These are phyloP conservation scores for Didymosphaeria variabile DNA, from an alignment of 2,329 filamentous ascomycete species.

Conservation along the genomic window DNA sequence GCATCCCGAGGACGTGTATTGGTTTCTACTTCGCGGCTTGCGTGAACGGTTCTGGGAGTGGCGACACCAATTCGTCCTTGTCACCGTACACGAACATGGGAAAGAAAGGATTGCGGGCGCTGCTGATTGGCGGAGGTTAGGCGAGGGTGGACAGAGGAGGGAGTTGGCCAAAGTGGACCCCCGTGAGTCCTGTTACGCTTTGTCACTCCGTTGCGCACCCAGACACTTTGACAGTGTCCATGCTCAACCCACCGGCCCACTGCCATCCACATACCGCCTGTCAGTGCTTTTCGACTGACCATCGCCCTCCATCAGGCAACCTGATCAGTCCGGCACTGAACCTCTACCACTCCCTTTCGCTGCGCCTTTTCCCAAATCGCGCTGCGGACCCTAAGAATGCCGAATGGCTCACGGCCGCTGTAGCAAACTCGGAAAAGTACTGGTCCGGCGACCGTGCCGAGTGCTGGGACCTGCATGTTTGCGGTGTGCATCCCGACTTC, in stretches of 20 bases:
- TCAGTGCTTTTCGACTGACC: background rate
- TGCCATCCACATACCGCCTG: background rate
- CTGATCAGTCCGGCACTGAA: conserved; percentile 25
- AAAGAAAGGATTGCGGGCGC: conserved; percentile 34
- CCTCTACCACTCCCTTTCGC: conserved; percentile 24
- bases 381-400: conserved; percentile 34
- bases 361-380: conserved; percentile 36
- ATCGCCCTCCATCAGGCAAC: conserved; percentile 25
- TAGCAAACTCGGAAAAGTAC: conserved; percentile 29
- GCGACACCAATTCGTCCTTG: conserved; percentile 38
- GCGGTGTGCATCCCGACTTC: conserved; percentile 45
- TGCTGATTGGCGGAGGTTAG: conserved; percentile 41
- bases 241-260: background rate
- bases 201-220: conserved; percentile 3
- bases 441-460: conserved; percentile 38
- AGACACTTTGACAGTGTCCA: background rate
- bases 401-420: conserved; percentile 32
- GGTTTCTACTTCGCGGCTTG: conserved; percentile 37
- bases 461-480: conserved; percentile 41
- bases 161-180: conserved; percentile 31
- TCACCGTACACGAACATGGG: conserved; percentile 19
- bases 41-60: conserved; percentile 41
- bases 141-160: conserved; percentile 27
- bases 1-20: conserved; percentile 41
- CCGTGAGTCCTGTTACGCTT: conserved; percentile 25